Conservation (phyloP, 2,329 filamentous ascomycete species). For the Cladosporium oxysporum region DNA sequence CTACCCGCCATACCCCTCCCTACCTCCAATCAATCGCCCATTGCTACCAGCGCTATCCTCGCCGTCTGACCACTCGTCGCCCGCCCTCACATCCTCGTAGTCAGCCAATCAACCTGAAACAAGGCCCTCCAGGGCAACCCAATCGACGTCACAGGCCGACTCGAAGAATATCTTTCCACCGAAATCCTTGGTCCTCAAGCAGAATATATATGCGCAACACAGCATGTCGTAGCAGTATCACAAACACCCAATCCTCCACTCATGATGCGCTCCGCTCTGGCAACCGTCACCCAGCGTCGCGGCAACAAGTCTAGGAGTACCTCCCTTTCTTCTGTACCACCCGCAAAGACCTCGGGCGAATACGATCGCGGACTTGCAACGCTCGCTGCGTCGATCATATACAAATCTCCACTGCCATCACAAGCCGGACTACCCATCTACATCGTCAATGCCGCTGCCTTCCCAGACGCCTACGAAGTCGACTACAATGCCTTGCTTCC, state of each 20-base stretch:
- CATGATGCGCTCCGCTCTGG: conserved; percentile 35
- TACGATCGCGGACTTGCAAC: conserved; percentile 52
- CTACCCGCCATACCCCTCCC: not conserved
- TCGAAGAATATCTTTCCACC: not conserved
- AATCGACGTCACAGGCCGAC: not conserved
- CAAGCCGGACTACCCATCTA: conserved; percentile 53
- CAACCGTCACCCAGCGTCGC: conserved; percentile 32
- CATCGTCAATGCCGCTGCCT: conserved; percentile 58
- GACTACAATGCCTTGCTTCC: conserved; percentile 58
- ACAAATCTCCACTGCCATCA: conserved; percentile 54
- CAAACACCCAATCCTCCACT: not conserved
- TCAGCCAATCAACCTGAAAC: not conserved
- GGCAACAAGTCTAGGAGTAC: conserved; percentile 34
- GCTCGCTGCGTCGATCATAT: conserved; percentile 56
- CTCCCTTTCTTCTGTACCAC: conserved; percentile 51
- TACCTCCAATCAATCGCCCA: not conserved
- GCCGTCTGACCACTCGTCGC: not conserved
- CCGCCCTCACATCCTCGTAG: not conserved
- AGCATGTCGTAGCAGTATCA: conserved; percentile 14
- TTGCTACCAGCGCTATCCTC: not conserved
- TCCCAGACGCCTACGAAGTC: conserved; percentile 55
- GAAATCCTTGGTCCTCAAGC: not conserved
- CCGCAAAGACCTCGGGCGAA: conserved; percentile 46
- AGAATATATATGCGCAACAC: not conserved
- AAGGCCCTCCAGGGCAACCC: not conserved